Conservation (phyloP, 1,284 basidiomycete species). For the Fomitiporia mediterranea region DNA sequence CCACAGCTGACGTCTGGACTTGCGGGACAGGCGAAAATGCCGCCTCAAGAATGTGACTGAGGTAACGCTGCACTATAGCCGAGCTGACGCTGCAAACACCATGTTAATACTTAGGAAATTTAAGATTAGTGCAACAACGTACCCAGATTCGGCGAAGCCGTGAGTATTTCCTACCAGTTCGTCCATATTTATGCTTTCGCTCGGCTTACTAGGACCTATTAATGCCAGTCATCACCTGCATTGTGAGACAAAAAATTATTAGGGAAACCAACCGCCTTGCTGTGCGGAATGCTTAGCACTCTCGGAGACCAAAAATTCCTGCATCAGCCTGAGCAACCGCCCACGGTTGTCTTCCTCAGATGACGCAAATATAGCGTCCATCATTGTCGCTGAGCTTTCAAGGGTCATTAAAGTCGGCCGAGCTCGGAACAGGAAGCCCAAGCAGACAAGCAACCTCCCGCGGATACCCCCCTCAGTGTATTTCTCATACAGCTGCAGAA, state of each 20-base stretch:
- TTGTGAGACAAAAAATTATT: constrained; percentile 19
- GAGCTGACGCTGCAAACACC: constrained; percentile 72
- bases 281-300: constrained; percentile 67
- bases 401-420: constrained; percentile 86
- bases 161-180: constrained; percentile 93
- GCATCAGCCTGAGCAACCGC: constrained; percentile 80
- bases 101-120: neutral
- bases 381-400: constrained; percentile 73
- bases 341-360: constrained; percentile 67
- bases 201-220: constrained; percentile 38
- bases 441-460: constrained; percentile 70
- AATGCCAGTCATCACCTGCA: no score
- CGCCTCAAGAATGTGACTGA: constrained; percentile 77
- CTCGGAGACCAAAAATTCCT: constrained; percentile 84
- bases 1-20: constrained; percentile 82
- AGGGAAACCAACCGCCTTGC: constrained; percentile 48
- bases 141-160: constrained; percentile 95
- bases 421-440: constrained; percentile 90
- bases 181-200: constrained; percentile 74
- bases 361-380: constrained; percentile 81
- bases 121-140: constrained; percentile 26
- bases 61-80: constrained; percentile 89
- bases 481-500: constrained; percentile 69
- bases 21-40: constrained; percentile 66
- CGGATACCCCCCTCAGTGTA: constrained; percentile 50